Evolutionary conservation across 2,329 filamentous ascomycete genomes (phyloP), one percentile per base, ranked within the genome.

Genomic region (Helicocarpus griseus): DNA sequence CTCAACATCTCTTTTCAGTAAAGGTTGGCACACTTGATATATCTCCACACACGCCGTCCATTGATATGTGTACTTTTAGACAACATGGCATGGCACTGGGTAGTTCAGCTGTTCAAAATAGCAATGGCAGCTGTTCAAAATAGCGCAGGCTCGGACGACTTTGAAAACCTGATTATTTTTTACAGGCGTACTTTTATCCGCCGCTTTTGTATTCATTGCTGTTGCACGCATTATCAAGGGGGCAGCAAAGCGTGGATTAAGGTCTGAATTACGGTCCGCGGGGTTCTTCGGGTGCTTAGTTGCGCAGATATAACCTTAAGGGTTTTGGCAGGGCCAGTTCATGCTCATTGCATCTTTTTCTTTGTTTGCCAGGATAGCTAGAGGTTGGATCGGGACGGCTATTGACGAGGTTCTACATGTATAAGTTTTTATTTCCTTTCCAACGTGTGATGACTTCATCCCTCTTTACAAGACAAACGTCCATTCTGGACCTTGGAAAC

Each of bases 121-220:
- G 44, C 44, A 33, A 47, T 47, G 29, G 44, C 44, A 11, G 28
- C 44, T 11, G 44, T 47, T n/a, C 33, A 36, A 35, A 29, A 47
- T 29, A 17, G 17, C 13, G 44, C 31, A 6, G 29, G 19, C 2
- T 35, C 44, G 9, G 28, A 35, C 21, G 35, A 28, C 44, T 47
- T 47, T 17, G 29, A 47, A 47, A 17, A 36, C 11, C 44, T 47
- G 22, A 47, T 47, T 24, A 36, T 47, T 29, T n/a, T 47, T 47
- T 19, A 36, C 44, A 22, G 44, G 44, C 8, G 29, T 36, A 33
- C 17, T 47, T 35, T 35, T 47, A 19, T 28, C 44, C 35, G 29
- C 35, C 29, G 44, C 28, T n/a, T 47, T 29, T 22, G 44, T 36
- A 19, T 47, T 28, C 17, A 47, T 47, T 28, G 19, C 35, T 14